Conservation (phyloP, 2,329 filamentous ascomycete genomes). For the Cercospora nicotianae region DNA sequence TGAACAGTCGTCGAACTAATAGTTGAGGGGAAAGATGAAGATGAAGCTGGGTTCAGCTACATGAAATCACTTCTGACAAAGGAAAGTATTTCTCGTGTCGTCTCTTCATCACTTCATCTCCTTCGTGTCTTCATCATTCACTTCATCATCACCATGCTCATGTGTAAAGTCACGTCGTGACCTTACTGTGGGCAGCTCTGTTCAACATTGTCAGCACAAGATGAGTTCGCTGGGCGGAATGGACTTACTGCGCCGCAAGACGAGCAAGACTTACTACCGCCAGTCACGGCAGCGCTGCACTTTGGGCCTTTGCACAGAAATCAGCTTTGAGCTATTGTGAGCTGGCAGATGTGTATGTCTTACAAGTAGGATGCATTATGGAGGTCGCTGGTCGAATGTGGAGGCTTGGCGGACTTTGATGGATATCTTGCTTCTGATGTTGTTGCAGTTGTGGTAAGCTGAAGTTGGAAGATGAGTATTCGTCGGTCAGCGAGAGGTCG, state of each 20-base stretch:
- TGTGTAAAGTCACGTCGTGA: neutral
- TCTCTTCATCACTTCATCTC: neutral
- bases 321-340: neutral
- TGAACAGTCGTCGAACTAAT: too few relatives aligned
- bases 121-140: neutral
- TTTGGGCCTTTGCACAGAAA: conserved; percentile 32
- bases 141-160: neutral
- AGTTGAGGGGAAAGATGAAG: too few relatives aligned
- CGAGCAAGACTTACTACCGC: conserved; percentile 37
- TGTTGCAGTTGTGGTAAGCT: neutral
- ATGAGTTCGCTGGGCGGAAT: too few relatives aligned
- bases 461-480: neutral
- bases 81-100: neutral
- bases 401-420: conserved; percentile 3
- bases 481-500: neutral
- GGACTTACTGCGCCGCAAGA: conserved; percentile 33
- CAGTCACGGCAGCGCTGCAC: conserved; percentile 33
- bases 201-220: neutral
- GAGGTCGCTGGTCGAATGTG: neutral
- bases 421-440: neutral
- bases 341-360: neutral
- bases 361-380: conserved; percentile 29
- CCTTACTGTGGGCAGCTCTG: conserved; percentile 35
- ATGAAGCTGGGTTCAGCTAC: neutral
- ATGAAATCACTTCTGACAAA: neutral